Base-by-base conservation (phyloP, 2,329 filamentous ascomycete genomes). In the Fusarium sp. region DNA sequence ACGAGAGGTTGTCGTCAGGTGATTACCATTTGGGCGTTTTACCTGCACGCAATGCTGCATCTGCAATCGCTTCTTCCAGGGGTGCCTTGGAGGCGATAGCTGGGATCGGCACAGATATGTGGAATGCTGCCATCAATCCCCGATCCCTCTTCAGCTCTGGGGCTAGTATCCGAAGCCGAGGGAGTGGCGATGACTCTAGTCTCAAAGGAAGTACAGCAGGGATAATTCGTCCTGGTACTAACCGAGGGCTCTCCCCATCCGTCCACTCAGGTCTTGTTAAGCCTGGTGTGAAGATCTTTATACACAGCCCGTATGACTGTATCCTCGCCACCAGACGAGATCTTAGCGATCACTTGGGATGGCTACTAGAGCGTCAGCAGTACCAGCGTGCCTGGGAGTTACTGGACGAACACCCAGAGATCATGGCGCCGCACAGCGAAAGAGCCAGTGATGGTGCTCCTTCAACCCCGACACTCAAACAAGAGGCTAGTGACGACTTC, bases 251-350 rank as follows among this genome's bases (percentile, higher is more conserved):
- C 6, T 67, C 75, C 5, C 78, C 78, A 37, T 78, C 82, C 15
- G 81, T 85, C 3, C 85, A 91, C 76, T 80, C 87, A 56, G 84
- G 84, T 72, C 78, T 92, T 68, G 74, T 85, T 70, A 85, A 89
- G 74, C 83, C 83, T 50, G 85, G 87, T 3, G 79, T 85, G 72
- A 86, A 98, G 75, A 92, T 99, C 18, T 98, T 98, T 77, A 93
- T 99, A 39, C 94, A 97, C 75, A 98, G 94, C 73, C 96, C 96
- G 0, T 99, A 97, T 76, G 96, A 99, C 79, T 98, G 94, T 74
- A 91, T 98, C n/a, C 83, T 98, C 56, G 93, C 93, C 1, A 93
- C 96, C 4, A 94, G 94, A 77, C 87, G 96, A 71, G 94, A 97
- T 75, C 84, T 97, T 18, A 84, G 89, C 6, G 96, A 99, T 79